A percentile compares a stretch with the other conserved stretches of the same genome.
These are phyloP conservation scores for Ascoidea asiatica DNA, from an alignment of 805 yeast genomes.

Conservation along the genomic window DNA sequence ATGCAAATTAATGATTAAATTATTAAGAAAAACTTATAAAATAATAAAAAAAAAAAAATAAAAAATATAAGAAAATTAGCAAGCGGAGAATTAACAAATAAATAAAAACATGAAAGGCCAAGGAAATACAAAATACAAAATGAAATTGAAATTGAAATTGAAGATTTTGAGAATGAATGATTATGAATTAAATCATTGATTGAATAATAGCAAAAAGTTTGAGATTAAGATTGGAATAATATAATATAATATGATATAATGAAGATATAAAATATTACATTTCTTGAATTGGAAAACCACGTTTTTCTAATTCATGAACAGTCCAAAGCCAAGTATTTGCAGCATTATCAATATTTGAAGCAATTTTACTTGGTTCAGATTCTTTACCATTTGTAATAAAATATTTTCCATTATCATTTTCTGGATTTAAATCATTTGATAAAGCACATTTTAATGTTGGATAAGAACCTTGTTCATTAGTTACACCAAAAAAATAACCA, in stretches of 20 bases:
- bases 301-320: constrained; percentile 37
- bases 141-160: not conserved
- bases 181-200: not conserved
- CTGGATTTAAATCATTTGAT: constrained; percentile 31
- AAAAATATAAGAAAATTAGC: not conserved
- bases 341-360: constrained; percentile 43
- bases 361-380: constrained; percentile 42
- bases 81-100: too few relatives aligned
- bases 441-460: constrained; percentile 54
- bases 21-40: not conserved
- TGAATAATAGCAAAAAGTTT: not conserved
- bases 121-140: not conserved
- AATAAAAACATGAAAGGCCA: too few relatives aligned
- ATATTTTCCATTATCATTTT: constrained; percentile 59
- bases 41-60: constrained; percentile 1
- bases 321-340: constrained; percentile 77
- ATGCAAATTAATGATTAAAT: not conserved
- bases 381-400: constrained; percentile 48
- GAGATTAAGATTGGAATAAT: not conserved
- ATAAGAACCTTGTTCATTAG: constrained; percentile 57
- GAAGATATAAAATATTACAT: not conserved
- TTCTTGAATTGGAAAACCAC: constrained; percentile 23
- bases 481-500: constrained; percentile 56
- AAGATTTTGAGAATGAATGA: not conserved
- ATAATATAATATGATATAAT: not conserved